Evolutionary conservation across 352 stramenopile species (phyloP), one percentile per base, ranked within the genome.

Genomic region (Paralagenidium karlingii): DNA sequence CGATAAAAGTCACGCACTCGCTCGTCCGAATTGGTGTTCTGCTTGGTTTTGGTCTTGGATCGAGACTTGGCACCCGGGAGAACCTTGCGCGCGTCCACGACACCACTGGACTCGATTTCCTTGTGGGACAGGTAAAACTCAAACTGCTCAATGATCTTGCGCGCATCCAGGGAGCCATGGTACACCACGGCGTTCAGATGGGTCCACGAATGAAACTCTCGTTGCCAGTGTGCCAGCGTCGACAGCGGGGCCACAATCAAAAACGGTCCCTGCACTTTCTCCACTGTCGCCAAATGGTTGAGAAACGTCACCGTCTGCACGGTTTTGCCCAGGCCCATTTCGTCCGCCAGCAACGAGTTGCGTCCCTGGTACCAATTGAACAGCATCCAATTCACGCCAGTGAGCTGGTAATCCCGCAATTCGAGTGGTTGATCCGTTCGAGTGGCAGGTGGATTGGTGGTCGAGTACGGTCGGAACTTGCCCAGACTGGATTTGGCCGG

Each of bases 301-400:
- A 99, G 61, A 42, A 88, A 96, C 47, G 85, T 83, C 12, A 97
- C 85, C 0, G 87, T 94, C 52, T 99, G 96, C 27, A 96, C 76
- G 3, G 92, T 97, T 60, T 97, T 96, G 36, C 87, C 88, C 0
- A 97, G 67, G 9, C 85, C 96, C 95, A 99, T 99, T 61, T 99
- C 97, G 58, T 99, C 97, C 7, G 96, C 97, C 8, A 99, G 73
- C 62, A 99, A 98, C 47, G 86, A 98, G 43, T 94, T 95, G 12
- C 96, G 88, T n/a, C 78, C 63, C 49, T 98, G 94, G 54, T 98
- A 98, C 74, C 91, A 99, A 58, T 97, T 99, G 46, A 94, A 97
- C 28, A 98, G 69, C 58, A 99, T 86, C 96, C 96, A 99, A 49
- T 99, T 99, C 2, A 99, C 87, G 27, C 96, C 97, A 15, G 96